These are phyloP conservation scores for Mayamaea pseudoterrestris DNA, from an alignment of 108 stramenopile genomes.

Conservation along the genomic window DNA sequence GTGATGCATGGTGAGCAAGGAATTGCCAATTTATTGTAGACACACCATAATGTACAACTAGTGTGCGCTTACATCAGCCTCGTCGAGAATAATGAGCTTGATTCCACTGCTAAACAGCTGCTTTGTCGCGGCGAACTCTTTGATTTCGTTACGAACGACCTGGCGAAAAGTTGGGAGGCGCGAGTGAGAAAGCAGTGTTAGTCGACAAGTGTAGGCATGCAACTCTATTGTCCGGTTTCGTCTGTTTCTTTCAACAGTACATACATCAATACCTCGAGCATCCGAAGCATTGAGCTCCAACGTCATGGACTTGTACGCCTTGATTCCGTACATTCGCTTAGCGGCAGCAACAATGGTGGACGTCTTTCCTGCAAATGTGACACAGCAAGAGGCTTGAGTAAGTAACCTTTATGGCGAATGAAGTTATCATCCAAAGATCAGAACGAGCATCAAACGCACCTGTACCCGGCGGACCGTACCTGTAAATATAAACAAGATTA, in stretches of 20 bases:
- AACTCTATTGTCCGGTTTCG: background rate
- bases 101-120: constrained; percentile 76
- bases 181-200: constrained; percentile 1
- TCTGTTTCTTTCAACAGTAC: constrained; percentile 1
- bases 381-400: background rate
- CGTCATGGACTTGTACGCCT: constrained; percentile 73
- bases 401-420: background rate
- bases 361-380: too few relatives aligned
- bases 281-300: constrained; percentile 84
- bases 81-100: constrained; percentile 88
- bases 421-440: constrained; percentile 1
- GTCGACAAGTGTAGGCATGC: background rate
- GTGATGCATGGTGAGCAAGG: too few relatives aligned
- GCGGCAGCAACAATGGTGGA: constrained; percentile 90
- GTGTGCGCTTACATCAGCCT: too few relatives aligned
- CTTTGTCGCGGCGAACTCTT: constrained; percentile 89
- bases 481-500: constrained; percentile 79
- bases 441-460: too few relatives aligned
- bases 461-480: constrained; percentile 88
- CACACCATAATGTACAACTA: too few relatives aligned
- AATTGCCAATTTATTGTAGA: too few relatives aligned
- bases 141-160: constrained; percentile 91
- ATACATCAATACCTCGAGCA: constrained; percentile 72
- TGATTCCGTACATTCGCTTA: constrained; percentile 83
- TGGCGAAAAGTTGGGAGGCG: constrained; percentile 18